Conservation (phyloP, 2,329 filamentous ascomycete species). For the Paracamarosporium sp. region DNA sequence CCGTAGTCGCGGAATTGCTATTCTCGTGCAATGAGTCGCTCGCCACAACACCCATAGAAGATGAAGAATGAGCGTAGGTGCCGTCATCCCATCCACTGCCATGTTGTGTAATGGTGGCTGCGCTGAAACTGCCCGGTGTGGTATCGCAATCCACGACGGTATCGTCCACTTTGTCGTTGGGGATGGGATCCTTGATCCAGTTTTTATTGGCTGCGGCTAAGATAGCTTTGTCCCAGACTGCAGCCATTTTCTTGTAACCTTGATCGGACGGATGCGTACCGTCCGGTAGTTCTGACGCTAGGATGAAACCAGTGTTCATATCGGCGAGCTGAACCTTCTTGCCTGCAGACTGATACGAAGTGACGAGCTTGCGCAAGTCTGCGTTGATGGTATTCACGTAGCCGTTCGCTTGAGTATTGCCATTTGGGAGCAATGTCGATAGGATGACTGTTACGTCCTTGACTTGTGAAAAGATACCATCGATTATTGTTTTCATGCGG, state of each 20-base stretch:
- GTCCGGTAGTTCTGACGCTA: not conserved
- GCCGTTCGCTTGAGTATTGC: not conserved
- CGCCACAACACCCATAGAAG: not conserved
- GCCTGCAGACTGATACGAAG: slow-evolving; percentile 4
- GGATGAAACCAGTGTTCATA: slow-evolving; percentile 17
- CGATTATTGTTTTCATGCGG: slow-evolving; percentile 15
- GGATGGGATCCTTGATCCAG: slow-evolving; percentile 4
- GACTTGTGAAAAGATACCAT: not conserved
- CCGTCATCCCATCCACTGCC: slow-evolving; percentile 4
- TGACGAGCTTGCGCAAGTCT: slow-evolving; percentile 9
- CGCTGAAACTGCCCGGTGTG: not conserved
- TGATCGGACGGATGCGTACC: not conserved
- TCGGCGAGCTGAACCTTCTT: slow-evolving; percentile 18
- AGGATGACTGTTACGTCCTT: slow-evolving; percentile 16
- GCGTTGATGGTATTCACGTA: slow-evolving; percentile 13
- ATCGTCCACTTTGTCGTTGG: not conserved
- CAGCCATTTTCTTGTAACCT: slow-evolving; percentile 6
- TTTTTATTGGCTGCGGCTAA: not conserved
- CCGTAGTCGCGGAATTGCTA: not conserved
- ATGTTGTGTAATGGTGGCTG: not conserved
- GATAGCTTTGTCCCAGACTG: slow-evolving; percentile 3
- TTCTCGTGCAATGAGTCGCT: slow-evolving; percentile 1
- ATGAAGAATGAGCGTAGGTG: slow-evolving; percentile 8
- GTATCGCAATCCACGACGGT: not conserved
- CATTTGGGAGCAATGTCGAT: slow-evolving; percentile 16